Evolutionary conservation across 116 monocot species (phyloP).

Genomic region (Trichopus zeylanicus): DNA sequence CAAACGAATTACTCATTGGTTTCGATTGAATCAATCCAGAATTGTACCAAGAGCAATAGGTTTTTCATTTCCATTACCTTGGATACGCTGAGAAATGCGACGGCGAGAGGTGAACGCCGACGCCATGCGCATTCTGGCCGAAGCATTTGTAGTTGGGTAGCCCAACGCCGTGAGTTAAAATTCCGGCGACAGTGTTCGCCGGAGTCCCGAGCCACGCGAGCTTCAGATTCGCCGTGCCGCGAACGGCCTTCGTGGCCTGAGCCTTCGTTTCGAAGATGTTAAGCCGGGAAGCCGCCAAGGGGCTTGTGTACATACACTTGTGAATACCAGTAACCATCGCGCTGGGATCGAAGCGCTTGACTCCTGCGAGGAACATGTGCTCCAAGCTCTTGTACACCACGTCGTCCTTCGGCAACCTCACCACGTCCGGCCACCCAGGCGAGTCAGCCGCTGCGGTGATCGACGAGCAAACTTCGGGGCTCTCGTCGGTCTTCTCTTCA

Average conservation of each 20-base stretch:
- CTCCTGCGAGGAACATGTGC: constrained; percentile 32
- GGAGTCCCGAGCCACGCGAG: constrained; percentile 53
- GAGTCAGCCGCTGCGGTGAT: background rate
- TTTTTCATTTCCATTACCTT: background rate
- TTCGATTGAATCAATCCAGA: background rate
- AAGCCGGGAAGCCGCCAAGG: constrained; percentile 6
- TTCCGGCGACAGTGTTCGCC: constrained; percentile 13
- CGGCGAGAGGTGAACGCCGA: constrained; percentile 52
- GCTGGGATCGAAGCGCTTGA: constrained; percentile 8
- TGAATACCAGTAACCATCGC: constrained; percentile 23
- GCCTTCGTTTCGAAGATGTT: constrained; percentile 28
- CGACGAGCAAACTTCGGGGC: constrained; percentile 4
- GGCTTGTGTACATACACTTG: constrained; percentile 23
- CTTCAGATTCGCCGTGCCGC: constrained; percentile 46
- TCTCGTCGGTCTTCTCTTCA: constrained; percentile 28
- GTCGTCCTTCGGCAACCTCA: constrained; percentile 11
- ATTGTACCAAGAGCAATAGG: too few species aligned
- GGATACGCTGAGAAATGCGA: constrained; percentile 18
- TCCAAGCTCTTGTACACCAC: constrained; percentile 30
- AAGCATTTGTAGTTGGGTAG: constrained; percentile 6
- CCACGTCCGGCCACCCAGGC: constrained; percentile 15
- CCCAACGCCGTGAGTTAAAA: constrained; percentile 41
- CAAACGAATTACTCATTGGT: background rate
- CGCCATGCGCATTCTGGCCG: constrained; percentile 22
- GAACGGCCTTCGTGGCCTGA: constrained; percentile 17